Percentiles rank a stretch among this genome's conserved stretches.
phyloP scores from a whole-genome alignment of 1,284 basidiomycete genomes.

The Austropuccinia psidii region DNA sequence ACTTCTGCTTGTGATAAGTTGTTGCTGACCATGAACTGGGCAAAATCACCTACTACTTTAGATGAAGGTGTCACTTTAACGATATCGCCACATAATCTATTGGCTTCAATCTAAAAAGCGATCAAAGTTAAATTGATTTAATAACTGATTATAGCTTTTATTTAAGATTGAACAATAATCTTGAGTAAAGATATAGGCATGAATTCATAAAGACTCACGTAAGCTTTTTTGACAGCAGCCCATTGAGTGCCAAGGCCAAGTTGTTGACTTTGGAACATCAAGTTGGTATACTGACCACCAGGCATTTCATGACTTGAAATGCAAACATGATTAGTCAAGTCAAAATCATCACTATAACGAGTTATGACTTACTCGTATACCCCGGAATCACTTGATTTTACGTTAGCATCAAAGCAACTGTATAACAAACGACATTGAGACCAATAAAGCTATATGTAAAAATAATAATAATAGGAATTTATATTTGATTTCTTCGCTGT shows the following conservation, averaged over 20 bases:
- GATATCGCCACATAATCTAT: constrained; percentile 80
- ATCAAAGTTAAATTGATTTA: background rate
- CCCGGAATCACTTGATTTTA: constrained; percentile 64
- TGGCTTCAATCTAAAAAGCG: constrained; percentile 42
- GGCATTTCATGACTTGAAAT: constrained; percentile 99
- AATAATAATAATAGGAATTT: background rate
- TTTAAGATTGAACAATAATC: background rate
- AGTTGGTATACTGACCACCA: constrained; percentile 61
- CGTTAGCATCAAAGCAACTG: constrained; percentile 96
- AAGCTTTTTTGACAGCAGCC: constrained; percentile 95
- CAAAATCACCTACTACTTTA: constrained; percentile 98
- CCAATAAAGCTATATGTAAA: constrained; percentile 64
- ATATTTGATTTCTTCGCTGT: background rate
- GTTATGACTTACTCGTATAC: constrained; percentile 29
- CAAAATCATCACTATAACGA: background rate
- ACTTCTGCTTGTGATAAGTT: constrained; percentile 79
- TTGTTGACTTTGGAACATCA: constrained; percentile 91
- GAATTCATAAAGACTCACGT: constrained; percentile 51
- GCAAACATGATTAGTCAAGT: constrained; percentile 52
- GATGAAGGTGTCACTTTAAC: constrained; percentile 99
- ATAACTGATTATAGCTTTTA: background rate
- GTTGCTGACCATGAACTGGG: constrained; percentile 94
- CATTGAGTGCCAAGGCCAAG: constrained; percentile 95
- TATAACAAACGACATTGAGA: constrained; percentile 93
- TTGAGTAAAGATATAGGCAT: background rate